These are phyloP conservation scores for Mycoemilia scoparia DNA, from an alignment of 192 early-diverging fungal genomes.

Conservation along the genomic window DNA sequence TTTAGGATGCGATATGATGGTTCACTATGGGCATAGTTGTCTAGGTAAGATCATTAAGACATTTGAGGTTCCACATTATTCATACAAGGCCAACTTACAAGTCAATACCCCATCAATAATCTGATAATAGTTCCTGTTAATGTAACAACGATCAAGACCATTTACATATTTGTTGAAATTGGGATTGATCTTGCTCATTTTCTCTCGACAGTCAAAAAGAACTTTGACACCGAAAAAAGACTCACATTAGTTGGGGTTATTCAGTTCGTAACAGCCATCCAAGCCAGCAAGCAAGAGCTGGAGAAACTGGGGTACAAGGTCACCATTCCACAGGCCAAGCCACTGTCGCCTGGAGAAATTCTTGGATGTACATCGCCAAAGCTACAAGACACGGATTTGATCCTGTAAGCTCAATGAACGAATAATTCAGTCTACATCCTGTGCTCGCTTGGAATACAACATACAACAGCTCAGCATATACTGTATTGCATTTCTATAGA, in stretches of 20 bases:
- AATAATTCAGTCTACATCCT: slow-evolving; percentile 1
- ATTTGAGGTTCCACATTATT: too few species aligned
- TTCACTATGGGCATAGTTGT: slow-evolving; percentile 97
- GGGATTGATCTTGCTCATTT: slow-evolving; percentile 87
- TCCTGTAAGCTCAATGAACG: slow-evolving; percentile 38
- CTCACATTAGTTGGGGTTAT: slow-evolving; percentile 82
- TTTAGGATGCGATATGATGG: slow-evolving; percentile 89
- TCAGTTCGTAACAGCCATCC: slow-evolving; percentile 83
- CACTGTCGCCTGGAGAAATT: slow-evolving; percentile 87
- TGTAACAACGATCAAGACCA: slow-evolving; percentile 79
- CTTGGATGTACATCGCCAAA: slow-evolving; percentile 90
- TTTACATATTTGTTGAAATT: slow-evolving; percentile 99
- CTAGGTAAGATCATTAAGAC: slow-evolving; percentile 33
- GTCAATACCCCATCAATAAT: too few species aligned
- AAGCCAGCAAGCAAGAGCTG: slow-evolving; percentile 33
- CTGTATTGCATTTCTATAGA: too few species aligned
- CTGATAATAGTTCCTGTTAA: slow-evolving; percentile 86
- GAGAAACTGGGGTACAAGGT: slow-evolving; percentile 48
- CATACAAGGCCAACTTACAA: not conserved
- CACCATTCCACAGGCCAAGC: slow-evolving; percentile 79
- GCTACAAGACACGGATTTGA: slow-evolving; percentile 48
- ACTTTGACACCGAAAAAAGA: slow-evolving; percentile 59
- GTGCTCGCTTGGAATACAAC: not conserved
- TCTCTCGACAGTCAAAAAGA: slow-evolving; percentile 67
- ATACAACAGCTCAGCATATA: too few species aligned